These are phyloP conservation scores for Neopestalotiopsis sp. DNA, from an alignment of 2,329 filamentous ascomycete species.

Conservation along the genomic window DNA sequence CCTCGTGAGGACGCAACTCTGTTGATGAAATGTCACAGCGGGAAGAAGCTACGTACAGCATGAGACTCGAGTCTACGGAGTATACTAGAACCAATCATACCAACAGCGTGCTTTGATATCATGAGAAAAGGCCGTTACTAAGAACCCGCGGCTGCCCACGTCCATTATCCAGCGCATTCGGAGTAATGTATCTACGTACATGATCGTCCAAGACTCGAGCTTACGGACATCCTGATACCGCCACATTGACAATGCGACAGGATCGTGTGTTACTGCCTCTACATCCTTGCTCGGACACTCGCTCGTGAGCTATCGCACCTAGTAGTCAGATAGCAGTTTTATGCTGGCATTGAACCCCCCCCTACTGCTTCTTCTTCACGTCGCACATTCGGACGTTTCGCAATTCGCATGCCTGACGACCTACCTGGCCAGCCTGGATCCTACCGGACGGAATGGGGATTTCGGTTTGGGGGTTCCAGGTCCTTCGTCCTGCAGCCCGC, in stretches of 20 bases:
- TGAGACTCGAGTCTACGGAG: no score
- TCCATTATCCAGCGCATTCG: not conserved
- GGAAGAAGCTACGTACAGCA: not conserved
- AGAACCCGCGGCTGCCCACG: not conserved
- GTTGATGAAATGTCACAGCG: not conserved
- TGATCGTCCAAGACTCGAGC: not conserved
- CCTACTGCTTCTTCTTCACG: not conserved
- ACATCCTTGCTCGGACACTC: not conserved
- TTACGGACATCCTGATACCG: not conserved
- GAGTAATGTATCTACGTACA: not conserved
- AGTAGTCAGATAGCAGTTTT: not conserved
- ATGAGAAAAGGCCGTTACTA: not conserved
- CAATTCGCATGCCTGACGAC: not conserved
- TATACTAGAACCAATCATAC: no score
- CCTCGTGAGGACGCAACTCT: not conserved
- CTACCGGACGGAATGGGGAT: constrained; percentile 6
- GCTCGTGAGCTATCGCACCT: not conserved
- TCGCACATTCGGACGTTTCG: constrained; percentile 16
- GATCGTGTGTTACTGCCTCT: not conserved
- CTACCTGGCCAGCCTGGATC: constrained; percentile 9
- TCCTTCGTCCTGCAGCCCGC: constrained; percentile 2
- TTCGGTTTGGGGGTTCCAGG: not conserved
- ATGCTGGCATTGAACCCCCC: not conserved
- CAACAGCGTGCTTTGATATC: not conserved
- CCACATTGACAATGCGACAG: not conserved